Evolutionary conservation across 768 basidiomycete species (phyloP), one percentile per base, ranked within the genome.

Genomic region (Russula griseocarnosa): DNA sequence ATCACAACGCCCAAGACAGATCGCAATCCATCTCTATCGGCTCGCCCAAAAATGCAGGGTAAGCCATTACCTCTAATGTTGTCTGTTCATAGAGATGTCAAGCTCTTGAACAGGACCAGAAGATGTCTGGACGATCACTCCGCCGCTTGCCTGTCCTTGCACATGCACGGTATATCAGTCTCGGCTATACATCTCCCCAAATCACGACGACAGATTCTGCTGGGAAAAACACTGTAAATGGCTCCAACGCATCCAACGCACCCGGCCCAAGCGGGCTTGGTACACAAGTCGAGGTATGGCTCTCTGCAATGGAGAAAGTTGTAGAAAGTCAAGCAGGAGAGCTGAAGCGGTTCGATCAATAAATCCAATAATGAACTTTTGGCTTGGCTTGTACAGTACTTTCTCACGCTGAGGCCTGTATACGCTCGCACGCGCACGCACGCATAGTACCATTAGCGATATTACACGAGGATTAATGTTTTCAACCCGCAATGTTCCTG

Each of bases 141-240:
- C 85, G 97, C 14, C 86, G 94, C 8, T 79, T 99, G n/a, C 97
- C 97, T 3, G 93, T 98, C 52, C 83, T 98, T 22, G 92, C 95
- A 1, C 85, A 97, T 52, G 92, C 96, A 5, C 81, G 84, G 9
- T 87, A 93, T 72, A 86, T 98, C 55, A 83, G 86, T 32, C 67
- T 72, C 2, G 62, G 61, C 28, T 61, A 67, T 13, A 38, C 47
- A 7, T 49, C 55, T 16, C 26, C 38, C 24, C 26, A 60, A 11
- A 13, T 40, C 20, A 34, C 62, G 22, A 28, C 66, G 6, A 61
- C 34, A 24, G 63, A 61, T 46, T 26, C 26, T 18, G 32, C 54
- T 4, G 32, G 22, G 8, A 54, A 65, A 42, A 61, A 56, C 5
- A 62, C 57, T 13, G 50, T 14, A 69, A 62, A 49, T 55, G 60